Conservation (phyloP, 371 early-diverging fungal species). For the Actinomucor elegans region DNA sequence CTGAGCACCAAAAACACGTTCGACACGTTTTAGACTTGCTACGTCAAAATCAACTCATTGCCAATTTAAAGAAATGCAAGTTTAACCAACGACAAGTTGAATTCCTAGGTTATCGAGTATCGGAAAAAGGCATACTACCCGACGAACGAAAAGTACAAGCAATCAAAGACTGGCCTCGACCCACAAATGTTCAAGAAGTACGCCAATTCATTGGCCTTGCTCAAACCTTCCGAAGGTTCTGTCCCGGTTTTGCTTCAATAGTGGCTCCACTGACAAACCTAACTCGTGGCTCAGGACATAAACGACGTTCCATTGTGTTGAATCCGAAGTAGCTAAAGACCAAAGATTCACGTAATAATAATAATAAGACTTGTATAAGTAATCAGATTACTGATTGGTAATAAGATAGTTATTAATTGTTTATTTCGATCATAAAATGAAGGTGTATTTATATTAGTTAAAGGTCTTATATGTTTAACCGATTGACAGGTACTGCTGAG, state of each 20-base stretch:
- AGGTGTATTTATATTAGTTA: no score
- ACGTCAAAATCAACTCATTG: constrained; percentile 25
- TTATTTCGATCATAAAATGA: no score
- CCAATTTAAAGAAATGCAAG: constrained; percentile 53
- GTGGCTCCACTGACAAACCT: constrained; percentile 42
- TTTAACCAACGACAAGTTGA: constrained; percentile 34
- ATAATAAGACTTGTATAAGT: no score
- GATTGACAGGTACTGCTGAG: no score
- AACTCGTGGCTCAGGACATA: constrained; percentile 24
- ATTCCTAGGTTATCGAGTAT: constrained; percentile 45
- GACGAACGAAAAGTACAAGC: constrained; percentile 28
- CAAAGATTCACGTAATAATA: no score
- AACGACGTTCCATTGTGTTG: constrained; percentile 10
- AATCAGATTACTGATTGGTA: no score
- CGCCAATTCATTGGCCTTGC: constrained; percentile 31
- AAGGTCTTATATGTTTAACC: no score
- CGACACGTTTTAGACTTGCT: constrained; percentile 32
- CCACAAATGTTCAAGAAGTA: constrained; percentile 33
- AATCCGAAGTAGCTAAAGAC: no score
- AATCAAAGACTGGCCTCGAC: constrained; percentile 34
- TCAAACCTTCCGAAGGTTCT: constrained; percentile 32
- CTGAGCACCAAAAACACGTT: constrained; percentile 48
- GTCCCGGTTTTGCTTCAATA: constrained; percentile 25
- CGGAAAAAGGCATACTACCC: constrained; percentile 24
- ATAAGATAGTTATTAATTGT: no score